Evolutionary conservation across 148 eudicot genomes (phyloP), one percentile per base, ranked within the genome.

Genomic region (Hydrangea macrophylla): DNA sequence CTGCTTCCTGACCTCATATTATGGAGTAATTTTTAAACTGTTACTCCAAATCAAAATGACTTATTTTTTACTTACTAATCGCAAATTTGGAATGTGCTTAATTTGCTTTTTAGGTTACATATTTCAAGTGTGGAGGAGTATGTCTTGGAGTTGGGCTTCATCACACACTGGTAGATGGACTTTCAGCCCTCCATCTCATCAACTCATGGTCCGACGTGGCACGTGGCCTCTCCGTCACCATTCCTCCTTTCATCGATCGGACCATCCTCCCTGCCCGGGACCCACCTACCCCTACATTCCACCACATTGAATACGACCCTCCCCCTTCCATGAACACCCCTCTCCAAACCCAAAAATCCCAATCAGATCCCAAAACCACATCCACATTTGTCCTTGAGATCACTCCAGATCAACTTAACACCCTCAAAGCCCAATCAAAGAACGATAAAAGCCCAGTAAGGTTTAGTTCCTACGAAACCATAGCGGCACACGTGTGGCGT

Each of bases 111-210:
- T 35, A 74, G 78, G 73, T 75, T 3, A 76, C 80, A 13, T 55
- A 28, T 66, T 76, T 76, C 40, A 71, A 66, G 42, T 76, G 80
- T 42, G 80, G 80, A 7, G 72, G 80, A 60, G 80, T 76, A 7
- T 71, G 68, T 23, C 71, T 76, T 4, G 80, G 75, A 13, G 39
- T 67, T 12, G 75, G 71, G 0, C 45, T 39, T 33, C 71, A 71
- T 22, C 80, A 76, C 23, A 64, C 58, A 15, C 26, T 67, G 9
- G 55, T 69, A 0, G 80, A 76, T 55, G 80, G 80, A 25, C 17
- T 42, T 27, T 71, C 80, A 7, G 71, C 55, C 15, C 63, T 76
- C 6, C 80, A 76, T 33, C 71, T 70, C 60, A 64, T 70, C 55
- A 76, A 76, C 62, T 64, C 75, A 36, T 76, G 79, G 79, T 64